Evolutionary conservation across 2,329 filamentous ascomycete species (phyloP), one percentile per base, ranked within the genome.

Genomic region (Alternaria novae-zelandiae): DNA sequence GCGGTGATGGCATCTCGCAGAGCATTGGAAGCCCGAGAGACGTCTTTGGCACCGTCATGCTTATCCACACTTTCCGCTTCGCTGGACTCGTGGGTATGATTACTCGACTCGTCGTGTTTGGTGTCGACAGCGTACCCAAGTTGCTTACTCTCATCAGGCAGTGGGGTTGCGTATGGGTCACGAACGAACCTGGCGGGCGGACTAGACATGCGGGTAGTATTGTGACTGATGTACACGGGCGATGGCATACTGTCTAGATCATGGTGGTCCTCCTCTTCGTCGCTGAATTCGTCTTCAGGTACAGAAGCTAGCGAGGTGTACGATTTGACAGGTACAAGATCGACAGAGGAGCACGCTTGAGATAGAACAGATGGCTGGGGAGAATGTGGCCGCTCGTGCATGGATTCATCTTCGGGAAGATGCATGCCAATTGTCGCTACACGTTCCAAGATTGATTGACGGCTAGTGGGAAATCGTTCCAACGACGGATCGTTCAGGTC

Each of bases 281-380:
- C 68, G 11, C 64, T 69, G 43, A 67, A 43, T 8, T 69, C 66
- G 3, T 59, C 73, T 56, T 74, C 71, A 0, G 65, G 70, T 11
- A 76, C 74, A 49, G 75, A 70, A 2, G 72, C 70, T n/a, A 78
- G 56, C 4, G 74, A 77, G 3, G 65, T 62, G 47, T 75, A 69
- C 3, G 74, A 74, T 21, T 71, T 72, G 21, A 73, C 70, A 0
- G 70, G 70, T 5, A 30, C 63, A 6, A 77, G 72, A 20, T 76
- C 71, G n/a, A 71, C 70, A 2, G 76, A 78, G 13, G 76, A 78
- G 55, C 72, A 74, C 5, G 76, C 67, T 57, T 76, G 74, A 3
- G 76, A 77, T 5, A 70, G 28, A 6, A 73, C 68, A 7, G 70
- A 72, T 8, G 64, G 46, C 9, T 68, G 68, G 9, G 77, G 74